Evolutionary conservation across 2,329 filamentous ascomycete genomes (phyloP), one percentile per base, ranked within the genome.

Genomic region (Ophiostoma fasciatum): DNA sequence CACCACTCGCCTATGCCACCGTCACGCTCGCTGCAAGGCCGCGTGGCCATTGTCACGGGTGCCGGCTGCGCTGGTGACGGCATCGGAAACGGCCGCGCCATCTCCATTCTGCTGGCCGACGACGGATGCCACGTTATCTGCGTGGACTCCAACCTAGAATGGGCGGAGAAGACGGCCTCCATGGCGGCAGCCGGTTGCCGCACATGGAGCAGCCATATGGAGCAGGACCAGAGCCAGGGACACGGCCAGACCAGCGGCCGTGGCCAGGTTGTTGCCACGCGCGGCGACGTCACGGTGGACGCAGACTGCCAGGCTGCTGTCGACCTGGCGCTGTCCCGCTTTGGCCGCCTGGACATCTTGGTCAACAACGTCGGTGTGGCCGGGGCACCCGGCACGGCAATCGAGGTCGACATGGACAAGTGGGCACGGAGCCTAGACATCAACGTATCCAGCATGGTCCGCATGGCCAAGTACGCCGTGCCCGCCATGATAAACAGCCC

Each of bases 391-490:
- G 76, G 76, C 0, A 75, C 68, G 2, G 73, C 74, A 0, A 59
- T 71, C 2, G 66, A 73, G 0, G 66, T 78, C 1, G 69, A 78
- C 45, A 66, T 75, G 59, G 61, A 51, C 0, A 57, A 61, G 10
- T 81, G 71, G 71, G 58, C 64, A 0, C 60, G 59, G 34, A 62
- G 65, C 0, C 59, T 80, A 37, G 62, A 74, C 30, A 56, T 78
- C 31, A 80, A 80, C 46, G 69, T 80, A 4, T 64, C 63, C 5
- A 74, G 67, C 45, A 79, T 79, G 74, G 66, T 78, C 21, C 57
- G 68, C 37, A 78, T 79, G 71, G 58, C 60, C 14, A 75, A 76
- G 46, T 66, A 69, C 44, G 64, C 64, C 0, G 65, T 80, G 21
- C 74, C 74, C 0, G 64, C 57, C 4, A 79, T 79, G 74, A 42